Evolutionary conservation across 768 basidiomycete species (phyloP).

Genomic region (Dendrothele bispora): DNA sequence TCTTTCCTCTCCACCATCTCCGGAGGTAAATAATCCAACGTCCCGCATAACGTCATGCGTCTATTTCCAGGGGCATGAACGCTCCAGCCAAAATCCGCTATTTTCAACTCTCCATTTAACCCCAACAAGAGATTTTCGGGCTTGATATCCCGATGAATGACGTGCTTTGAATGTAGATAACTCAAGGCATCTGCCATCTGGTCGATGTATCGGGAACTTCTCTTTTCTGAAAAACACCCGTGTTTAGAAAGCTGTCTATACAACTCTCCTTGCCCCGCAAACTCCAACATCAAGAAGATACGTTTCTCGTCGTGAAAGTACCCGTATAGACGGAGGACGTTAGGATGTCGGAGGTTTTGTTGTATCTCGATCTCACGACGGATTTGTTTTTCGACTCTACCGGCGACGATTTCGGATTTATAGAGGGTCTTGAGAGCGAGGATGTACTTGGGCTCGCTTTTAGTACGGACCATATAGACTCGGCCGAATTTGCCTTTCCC

Average conservation of each 20-base stretch:
- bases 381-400: constrained; percentile 94
- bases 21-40: constrained; percentile 94
- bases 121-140: constrained; percentile 96
- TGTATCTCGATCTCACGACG: constrained; percentile 98
- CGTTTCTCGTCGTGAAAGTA: constrained; percentile 98
- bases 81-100: constrained; percentile 98
- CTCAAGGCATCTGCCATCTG: constrained; percentile 96
- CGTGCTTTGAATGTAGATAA: constrained; percentile 93
- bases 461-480: constrained; percentile 98
- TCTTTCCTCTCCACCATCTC: constrained; percentile 97
- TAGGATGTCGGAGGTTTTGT: constrained; percentile 92
- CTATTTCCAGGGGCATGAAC: constrained; percentile 94
- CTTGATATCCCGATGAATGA: constrained; percentile 99
- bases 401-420: constrained; percentile 92
- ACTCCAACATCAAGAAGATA: constrained; percentile 98
- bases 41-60: constrained; percentile 90
- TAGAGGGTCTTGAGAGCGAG: constrained; percentile 96
- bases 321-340: constrained; percentile 91
- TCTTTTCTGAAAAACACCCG: constrained; percentile 84
- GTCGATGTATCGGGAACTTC: constrained; percentile 88
- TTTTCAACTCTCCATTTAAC: constrained; percentile 95
- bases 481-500: constrained; percentile 99
- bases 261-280: constrained; percentile 94
- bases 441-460: constrained; percentile 84
- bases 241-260: constrained; percentile 92